Conservation (phyloP, 164 flowering plant species). For the Piper betle region DNA sequence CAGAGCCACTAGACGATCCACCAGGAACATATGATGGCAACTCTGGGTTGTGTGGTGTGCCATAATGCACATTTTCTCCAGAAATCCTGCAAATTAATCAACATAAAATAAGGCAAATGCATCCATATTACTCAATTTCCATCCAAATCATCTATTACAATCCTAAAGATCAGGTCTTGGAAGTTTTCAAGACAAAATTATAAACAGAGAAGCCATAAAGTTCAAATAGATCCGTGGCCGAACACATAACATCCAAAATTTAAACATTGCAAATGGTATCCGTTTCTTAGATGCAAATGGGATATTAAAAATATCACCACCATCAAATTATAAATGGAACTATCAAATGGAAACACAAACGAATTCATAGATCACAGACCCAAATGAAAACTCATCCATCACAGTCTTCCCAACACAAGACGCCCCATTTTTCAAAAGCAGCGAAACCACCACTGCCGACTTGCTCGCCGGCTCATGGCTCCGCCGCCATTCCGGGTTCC, state of each 20-base stretch:
- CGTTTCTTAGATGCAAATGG: too few relatives aligned
- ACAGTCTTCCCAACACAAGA: slow-evolving; percentile 87
- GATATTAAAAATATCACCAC: too few relatives aligned
- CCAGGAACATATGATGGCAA: slow-evolving; percentile 65
- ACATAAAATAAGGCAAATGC: background rate
- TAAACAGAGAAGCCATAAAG: too few relatives aligned
- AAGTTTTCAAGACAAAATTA: too few relatives aligned
- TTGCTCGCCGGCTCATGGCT: slow-evolving; percentile 60
- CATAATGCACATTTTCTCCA: slow-evolving; percentile 76
- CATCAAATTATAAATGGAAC: too few relatives aligned
- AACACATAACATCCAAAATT: too few relatives aligned
- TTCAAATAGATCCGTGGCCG: too few relatives aligned
- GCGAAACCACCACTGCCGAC: slow-evolving; percentile 55
- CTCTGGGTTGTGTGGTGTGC: slow-evolving; percentile 75
- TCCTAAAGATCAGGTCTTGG: too few relatives aligned
- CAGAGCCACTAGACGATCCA: slow-evolving; percentile 98
- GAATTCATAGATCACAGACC: slow-evolving; percentile 25
- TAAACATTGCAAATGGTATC: too few relatives aligned
- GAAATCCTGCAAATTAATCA: slow-evolving; percentile 34
- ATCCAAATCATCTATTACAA: background rate
- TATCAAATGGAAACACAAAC: background rate
- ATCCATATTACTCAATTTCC: background rate
- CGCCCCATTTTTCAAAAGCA: slow-evolving; percentile 72
- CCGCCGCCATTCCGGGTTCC: slow-evolving; percentile 70
- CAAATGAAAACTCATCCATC: slow-evolving; percentile 74